Conservation (phyloP, 2,329 filamentous ascomycete species). For the Ceratocystis alfenasii region DNA sequence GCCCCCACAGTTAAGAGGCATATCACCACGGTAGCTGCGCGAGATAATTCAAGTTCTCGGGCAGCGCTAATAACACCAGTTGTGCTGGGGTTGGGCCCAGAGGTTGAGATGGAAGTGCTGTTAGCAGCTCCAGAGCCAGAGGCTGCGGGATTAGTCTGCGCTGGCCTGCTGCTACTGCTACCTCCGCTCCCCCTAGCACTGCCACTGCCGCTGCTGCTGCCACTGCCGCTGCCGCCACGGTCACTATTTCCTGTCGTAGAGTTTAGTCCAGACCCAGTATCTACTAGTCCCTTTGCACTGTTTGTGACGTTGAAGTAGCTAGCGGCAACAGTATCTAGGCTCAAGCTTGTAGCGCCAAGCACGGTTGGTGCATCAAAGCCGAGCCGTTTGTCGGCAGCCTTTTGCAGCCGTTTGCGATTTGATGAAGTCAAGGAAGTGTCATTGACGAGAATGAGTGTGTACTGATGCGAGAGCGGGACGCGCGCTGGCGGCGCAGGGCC, state of each 20-base stretch:
- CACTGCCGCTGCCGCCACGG: background rate
- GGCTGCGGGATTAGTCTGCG: background rate
- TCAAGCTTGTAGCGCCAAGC: conserved; percentile 28
- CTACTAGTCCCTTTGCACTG: conserved; percentile 22
- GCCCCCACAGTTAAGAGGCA: conserved; percentile 21
- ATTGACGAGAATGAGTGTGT: conserved; percentile 33
- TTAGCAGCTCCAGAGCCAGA: conserved; percentile 9
- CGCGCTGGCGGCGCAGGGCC: conserved; percentile 32
- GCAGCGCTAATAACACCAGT: conserved; percentile 11
- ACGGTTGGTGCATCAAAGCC: conserved; percentile 29
- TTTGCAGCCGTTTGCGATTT: conserved; percentile 26
- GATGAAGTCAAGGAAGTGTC: conserved; percentile 27
- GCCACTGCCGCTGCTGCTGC: background rate
- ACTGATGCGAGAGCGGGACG: conserved; percentile 32
- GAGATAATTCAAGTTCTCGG: conserved; percentile 16
- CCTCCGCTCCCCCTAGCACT: background rate
- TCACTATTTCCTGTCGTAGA: background rate
- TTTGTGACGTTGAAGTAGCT: conserved; percentile 34
- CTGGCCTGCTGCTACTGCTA: background rate
- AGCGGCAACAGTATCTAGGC: conserved; percentile 29
- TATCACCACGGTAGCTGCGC: conserved; percentile 18
- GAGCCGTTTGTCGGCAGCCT: conserved; percentile 27
- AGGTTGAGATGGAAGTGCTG: background rate
- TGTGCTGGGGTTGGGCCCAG: conserved; percentile 1
- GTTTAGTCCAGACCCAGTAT: background rate